phyloP scores from a whole-genome alignment of 345 rosid species.

The Moricandia moricandioides region DNA sequence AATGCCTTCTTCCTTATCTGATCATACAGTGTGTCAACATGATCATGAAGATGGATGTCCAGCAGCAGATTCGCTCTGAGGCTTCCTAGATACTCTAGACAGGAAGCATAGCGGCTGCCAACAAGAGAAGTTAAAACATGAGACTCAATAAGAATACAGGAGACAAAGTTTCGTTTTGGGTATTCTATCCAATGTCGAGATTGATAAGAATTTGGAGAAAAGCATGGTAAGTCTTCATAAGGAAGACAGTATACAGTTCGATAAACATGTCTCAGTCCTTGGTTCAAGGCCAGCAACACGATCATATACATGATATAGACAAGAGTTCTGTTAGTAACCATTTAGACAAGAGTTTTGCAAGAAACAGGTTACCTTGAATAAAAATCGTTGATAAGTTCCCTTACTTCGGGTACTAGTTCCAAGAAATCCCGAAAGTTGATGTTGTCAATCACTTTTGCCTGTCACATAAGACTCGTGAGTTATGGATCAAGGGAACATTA shows the following conservation, averaged over 20 bases:
- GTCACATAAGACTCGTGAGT: slow-evolving; percentile 37
- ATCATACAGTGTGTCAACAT: slow-evolving; percentile 76
- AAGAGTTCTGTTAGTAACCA: not conserved
- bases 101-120: slow-evolving; percentile 90
- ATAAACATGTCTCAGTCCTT: no score
- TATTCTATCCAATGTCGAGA: not conserved
- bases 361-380: slow-evolving; percentile 69
- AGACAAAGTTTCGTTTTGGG: not conserved
- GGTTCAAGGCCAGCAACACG: no score
- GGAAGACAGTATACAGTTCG: no score
- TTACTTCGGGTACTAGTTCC: slow-evolving; percentile 97
- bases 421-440: slow-evolving; percentile 85
- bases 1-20: slow-evolving; percentile 94
- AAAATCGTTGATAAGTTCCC: slow-evolving; percentile 95
- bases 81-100: slow-evolving; percentile 86
- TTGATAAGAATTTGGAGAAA: not conserved
- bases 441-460: slow-evolving; percentile 95
- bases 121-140: not conserved
- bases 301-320: not conserved
- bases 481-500: slow-evolving; percentile 9
- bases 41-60: slow-evolving; percentile 93
- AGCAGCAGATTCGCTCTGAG: slow-evolving; percentile 79
- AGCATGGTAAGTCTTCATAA: not conserved
- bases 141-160: not conserved
- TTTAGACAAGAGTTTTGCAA: not conserved